Evolutionary conservation across 805 yeast species (phyloP).

Genomic region (Monosporozyma yasuniensis): DNA sequence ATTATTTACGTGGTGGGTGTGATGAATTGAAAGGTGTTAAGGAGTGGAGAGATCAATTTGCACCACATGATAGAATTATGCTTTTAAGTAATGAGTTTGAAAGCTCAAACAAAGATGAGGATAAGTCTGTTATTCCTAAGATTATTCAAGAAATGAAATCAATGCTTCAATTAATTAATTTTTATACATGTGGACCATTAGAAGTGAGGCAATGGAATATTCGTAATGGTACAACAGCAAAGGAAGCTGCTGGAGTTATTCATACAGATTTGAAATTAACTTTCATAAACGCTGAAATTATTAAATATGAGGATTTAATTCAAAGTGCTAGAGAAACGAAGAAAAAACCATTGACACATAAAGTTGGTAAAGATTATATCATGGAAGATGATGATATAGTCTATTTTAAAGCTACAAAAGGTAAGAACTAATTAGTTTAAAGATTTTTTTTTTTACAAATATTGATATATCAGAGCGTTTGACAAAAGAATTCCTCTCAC

Average conservation of each 20-base stretch:
- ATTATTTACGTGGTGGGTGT: constrained; percentile 41
- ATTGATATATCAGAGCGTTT: constrained; percentile 29
- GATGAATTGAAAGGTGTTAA: constrained; percentile 41
- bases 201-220: constrained; percentile 90
- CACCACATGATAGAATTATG: constrained; percentile 56
- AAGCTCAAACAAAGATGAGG: constrained; percentile 22
- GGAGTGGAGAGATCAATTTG: constrained; percentile 55
- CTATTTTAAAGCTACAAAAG: constrained; percentile 63
- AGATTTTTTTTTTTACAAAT: background rate
- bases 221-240: constrained; percentile 65
- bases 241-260: constrained; percentile 84
- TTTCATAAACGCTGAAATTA: constrained; percentile 69
- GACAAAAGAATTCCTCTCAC: constrained; percentile 29
- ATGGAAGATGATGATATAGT: constrained; percentile 82
- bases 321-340: background rate
- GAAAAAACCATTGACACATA: constrained; percentile 20
- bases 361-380: constrained; percentile 57
- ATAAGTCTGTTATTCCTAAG: constrained; percentile 48
- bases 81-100: constrained; percentile 59
- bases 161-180: constrained; percentile 64
- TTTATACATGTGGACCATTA: constrained; percentile 76
- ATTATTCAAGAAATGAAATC: constrained; percentile 59
- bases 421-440: constrained; percentile 32
- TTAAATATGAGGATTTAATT: constrained; percentile 49
- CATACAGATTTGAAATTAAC: constrained; percentile 80